Evolutionary conservation across 2,329 filamentous ascomycete genomes (phyloP).

Genomic region (Aspergillus arachidicola): DNA sequence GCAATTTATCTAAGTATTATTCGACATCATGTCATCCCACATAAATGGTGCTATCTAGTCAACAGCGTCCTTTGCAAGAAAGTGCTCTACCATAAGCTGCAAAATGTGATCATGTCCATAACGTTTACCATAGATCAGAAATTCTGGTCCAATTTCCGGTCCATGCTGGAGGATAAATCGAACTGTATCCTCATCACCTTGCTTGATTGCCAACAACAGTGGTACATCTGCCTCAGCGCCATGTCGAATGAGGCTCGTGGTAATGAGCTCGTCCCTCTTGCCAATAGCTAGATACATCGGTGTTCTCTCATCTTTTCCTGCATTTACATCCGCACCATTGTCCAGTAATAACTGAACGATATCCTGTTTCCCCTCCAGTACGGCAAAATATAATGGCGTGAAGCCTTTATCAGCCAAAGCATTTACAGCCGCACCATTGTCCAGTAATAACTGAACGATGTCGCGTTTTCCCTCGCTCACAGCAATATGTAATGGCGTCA

Average conservation of each 20-base stretch:
- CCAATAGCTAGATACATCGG: background rate
- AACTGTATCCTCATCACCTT: background rate
- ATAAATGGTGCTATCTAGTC: background rate
- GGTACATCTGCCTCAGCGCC: background rate
- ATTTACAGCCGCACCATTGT: background rate
- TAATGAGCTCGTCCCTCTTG: background rate
- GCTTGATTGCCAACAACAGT: background rate
- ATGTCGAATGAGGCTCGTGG: background rate
- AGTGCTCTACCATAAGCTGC: background rate
- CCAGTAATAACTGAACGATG: background rate
- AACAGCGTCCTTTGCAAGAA: background rate
- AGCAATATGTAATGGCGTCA: background rate
- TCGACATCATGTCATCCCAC: background rate
- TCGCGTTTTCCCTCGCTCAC: background rate
- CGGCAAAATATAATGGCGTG: background rate
- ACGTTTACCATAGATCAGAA: background rate
- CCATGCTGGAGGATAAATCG: background rate
- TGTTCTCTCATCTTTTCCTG: background rate
- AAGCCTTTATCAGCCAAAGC: background rate
- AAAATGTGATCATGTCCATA: background rate
- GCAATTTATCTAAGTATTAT: background rate
- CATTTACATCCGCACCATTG: background rate
- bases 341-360: background rate
- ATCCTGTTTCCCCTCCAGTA: background rate
- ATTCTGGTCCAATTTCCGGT: background rate